Conservation (phyloP, 139 green algal genomes). For the Pleodorina starrii region DNA sequence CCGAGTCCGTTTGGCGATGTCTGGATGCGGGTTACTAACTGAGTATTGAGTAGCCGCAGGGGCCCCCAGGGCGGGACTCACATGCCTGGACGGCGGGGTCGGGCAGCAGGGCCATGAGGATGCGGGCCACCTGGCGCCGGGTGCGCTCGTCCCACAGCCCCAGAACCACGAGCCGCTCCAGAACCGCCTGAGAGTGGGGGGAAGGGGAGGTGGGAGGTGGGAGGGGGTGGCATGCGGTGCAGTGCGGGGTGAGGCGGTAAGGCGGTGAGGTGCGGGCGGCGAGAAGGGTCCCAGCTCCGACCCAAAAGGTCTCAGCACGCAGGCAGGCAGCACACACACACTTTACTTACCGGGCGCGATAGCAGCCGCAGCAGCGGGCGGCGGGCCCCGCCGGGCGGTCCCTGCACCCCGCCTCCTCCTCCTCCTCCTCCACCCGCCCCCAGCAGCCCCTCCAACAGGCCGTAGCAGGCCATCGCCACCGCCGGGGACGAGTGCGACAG, state of each 20-base stretch:
- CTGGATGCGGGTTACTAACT: too few species aligned
- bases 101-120: slow-evolving; percentile 43
- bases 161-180: slow-evolving; percentile 46
- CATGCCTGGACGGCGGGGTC: background rate
- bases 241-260: background rate
- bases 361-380: slow-evolving; percentile 19
- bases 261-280: background rate
- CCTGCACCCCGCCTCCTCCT: too few species aligned
- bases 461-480: slow-evolving; percentile 52
- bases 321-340: too few species aligned
- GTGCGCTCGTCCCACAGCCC: slow-evolving; percentile 45
- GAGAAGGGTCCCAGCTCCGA: too few species aligned
- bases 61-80: too few species aligned
- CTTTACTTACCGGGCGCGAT: background rate
- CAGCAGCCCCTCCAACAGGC: slow-evolving; percentile 50
- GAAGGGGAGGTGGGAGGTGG: background rate
- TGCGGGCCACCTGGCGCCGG: slow-evolving; percentile 42
- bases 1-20: too few species aligned
- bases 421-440: too few species aligned
- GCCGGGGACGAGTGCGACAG: slow-evolving; percentile 26
- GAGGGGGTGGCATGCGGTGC: background rate
- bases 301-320: too few species aligned
- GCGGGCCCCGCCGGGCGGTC: background rate
- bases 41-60: too few species aligned
- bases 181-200: slow-evolving; percentile 16